These are phyloP conservation scores for Epichloe scottii DNA, from an alignment of 2,329 filamentous ascomycete genomes.

Conservation along the genomic window DNA sequence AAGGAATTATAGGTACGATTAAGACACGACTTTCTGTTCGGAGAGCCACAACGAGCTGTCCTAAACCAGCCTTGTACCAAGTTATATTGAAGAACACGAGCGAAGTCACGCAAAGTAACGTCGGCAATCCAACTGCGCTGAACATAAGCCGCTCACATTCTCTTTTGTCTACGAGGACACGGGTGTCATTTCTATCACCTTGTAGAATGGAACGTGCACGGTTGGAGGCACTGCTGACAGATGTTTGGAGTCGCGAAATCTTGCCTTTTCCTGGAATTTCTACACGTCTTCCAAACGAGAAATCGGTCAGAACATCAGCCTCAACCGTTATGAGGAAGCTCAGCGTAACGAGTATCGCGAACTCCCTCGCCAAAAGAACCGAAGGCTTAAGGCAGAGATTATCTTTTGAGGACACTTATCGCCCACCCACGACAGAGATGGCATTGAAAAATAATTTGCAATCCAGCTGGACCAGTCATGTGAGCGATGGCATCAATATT, in stretches of 20 bases:
- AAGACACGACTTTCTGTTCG: constrained; percentile 66
- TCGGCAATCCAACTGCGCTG: constrained; percentile 26
- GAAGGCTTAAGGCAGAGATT: constrained; percentile 32
- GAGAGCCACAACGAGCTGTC: constrained; percentile 59
- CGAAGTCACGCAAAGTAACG: constrained; percentile 43
- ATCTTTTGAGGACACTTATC: constrained; percentile 4
- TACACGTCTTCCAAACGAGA: constrained; percentile 49
- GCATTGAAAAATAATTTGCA: neutral
- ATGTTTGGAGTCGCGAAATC: constrained; percentile 73
- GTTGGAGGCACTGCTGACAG: constrained; percentile 59
- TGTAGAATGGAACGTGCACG: constrained; percentile 63
- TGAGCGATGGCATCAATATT: neutral
- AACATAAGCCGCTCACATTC: constrained; percentile 70
- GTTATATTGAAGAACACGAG: constrained; percentile 82
- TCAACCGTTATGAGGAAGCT: constrained; percentile 81
- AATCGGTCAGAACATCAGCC: constrained; percentile 64
- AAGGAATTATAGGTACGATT: constrained; percentile 35
- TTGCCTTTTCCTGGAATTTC: constrained; percentile 78
- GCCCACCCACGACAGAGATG: neutral
- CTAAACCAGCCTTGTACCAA: constrained; percentile 56
- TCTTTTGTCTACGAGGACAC: constrained; percentile 53
- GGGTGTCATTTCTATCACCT: constrained; percentile 59
- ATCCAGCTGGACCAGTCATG: neutral
- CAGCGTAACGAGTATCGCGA: constrained; percentile 68
- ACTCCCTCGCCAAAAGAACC: constrained; percentile 62